Percentiles rank a stretch among this genome's conserved stretches.
Evolutionary conservation across 2,329 filamentous ascomycete species (phyloP).

Genomic region (Bimuria novae-zelandiae): DNA sequence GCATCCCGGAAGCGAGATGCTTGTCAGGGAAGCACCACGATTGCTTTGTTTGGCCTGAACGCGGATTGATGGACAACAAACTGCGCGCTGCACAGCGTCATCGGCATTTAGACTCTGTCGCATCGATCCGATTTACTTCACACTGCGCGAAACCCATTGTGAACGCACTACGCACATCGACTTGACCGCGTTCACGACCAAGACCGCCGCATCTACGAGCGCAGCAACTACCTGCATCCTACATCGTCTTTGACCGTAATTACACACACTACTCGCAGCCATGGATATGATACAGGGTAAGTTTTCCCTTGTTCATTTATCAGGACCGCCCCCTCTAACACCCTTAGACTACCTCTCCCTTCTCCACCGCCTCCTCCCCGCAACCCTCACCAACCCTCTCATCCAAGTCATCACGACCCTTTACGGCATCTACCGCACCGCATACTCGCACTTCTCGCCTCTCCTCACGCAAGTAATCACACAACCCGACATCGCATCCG

Average conservation of each 20-base stretch:
- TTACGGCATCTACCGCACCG: slow-evolving; percentile 33
- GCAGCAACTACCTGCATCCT: not conserved
- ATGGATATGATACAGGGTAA: slow-evolving; percentile 40
- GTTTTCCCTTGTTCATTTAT: not conserved
- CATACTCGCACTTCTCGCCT: slow-evolving; percentile 35
- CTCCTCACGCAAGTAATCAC: slow-evolving; percentile 33
- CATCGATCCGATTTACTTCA: not conserved
- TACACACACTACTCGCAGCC: slow-evolving; percentile 9
- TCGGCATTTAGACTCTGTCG: not conserved
- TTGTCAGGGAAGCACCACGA: slow-evolving; percentile 8
- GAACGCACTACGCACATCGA: not conserved
- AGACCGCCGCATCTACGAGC: not conserved
- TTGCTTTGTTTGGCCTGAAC: not conserved
- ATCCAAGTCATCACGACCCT: slow-evolving; percentile 34
- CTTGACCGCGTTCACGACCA: not conserved
- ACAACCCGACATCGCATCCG: slow-evolving; percentile 54
- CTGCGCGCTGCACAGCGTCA: not conserved
- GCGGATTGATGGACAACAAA: not conserved
- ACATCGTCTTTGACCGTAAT: not conserved
- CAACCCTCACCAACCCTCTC: slow-evolving; percentile 37
- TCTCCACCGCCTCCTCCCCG: slow-evolving; percentile 38
- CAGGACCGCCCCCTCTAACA: slow-evolving; percentile 15
- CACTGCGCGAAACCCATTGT: not conserved
- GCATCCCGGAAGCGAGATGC: slow-evolving; percentile 3
- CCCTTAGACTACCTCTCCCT: slow-evolving; percentile 39